phyloP scores from a whole-genome alignment of 305 asterid species.

The Fraxinus baroniana region DNA sequence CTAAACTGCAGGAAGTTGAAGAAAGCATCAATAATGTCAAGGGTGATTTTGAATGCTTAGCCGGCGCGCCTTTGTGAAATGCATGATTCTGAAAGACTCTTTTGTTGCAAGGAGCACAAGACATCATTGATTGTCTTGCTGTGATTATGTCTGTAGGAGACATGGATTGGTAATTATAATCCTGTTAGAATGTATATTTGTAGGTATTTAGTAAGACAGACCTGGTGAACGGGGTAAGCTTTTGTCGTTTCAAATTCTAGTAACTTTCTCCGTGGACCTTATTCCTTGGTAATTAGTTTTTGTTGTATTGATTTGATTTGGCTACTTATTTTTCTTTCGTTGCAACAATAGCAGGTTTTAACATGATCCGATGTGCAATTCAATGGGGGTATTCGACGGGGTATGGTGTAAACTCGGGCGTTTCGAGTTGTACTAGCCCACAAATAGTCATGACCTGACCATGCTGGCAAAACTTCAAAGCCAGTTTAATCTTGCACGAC shows the following conservation, averaged over 20 bases:
- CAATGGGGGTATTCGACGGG: not conserved
- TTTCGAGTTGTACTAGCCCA: not conserved
- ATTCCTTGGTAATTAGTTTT: not conserved
- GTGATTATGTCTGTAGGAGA: not conserved
- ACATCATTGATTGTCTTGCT: not conserved
- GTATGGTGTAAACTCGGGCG: not conserved
- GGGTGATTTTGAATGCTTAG: slow-evolving; percentile 14
- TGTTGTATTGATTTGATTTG: not conserved
- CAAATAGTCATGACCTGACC: not conserved
- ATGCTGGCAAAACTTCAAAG: not conserved
- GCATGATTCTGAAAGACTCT: not conserved
- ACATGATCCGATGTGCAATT: not conserved
- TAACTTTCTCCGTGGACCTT: not conserved
- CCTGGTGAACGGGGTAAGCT: not conserved
- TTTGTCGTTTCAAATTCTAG: not conserved
- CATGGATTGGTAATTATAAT: not conserved
- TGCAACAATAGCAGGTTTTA: not conserved
- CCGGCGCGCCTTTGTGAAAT: not conserved
- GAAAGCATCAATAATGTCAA: slow-evolving; percentile 25
- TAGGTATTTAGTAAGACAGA: not conserved
- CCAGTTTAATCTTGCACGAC: not conserved
- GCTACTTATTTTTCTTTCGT: not conserved
- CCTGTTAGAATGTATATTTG: not conserved
- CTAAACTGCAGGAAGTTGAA: slow-evolving; percentile 29
- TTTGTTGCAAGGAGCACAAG: not conserved